Conservation (phyloP, 768 basidiomycete species). For the Collybiopsis luxurians region DNA sequence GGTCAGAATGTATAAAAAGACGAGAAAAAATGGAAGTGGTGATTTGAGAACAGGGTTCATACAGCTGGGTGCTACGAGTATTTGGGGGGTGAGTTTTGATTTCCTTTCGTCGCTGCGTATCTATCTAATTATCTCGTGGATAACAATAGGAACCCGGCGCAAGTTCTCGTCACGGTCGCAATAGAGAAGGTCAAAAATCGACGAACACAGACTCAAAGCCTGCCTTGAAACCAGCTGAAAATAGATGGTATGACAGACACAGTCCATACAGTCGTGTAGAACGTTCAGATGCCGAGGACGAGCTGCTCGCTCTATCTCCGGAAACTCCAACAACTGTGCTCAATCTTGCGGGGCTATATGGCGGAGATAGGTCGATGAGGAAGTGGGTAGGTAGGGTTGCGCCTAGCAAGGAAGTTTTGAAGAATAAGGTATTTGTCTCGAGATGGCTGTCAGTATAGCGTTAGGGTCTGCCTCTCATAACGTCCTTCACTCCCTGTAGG, state of each 20-base stretch:
- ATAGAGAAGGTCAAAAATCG: no score
- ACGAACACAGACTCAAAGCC: slow-evolving; percentile 10
- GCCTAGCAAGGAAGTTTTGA: slow-evolving; percentile 51
- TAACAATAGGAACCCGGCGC: not conserved
- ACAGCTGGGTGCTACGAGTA: slow-evolving; percentile 58
- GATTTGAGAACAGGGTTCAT: slow-evolving; percentile 40
- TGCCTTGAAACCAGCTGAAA: slow-evolving; percentile 10
- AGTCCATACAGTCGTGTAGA: slow-evolving; percentile 41
- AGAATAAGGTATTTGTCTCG: slow-evolving; percentile 36
- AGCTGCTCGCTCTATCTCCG: slow-evolving; percentile 45
- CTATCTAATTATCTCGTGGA: not conserved
- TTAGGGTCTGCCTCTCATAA: no score
- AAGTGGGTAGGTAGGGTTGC: slow-evolving; percentile 57
- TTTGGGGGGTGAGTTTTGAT: slow-evolving; percentile 51
- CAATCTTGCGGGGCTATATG: slow-evolving; percentile 64
- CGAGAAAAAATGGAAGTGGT: slow-evolving; percentile 21
- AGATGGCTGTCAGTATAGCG: not conserved
- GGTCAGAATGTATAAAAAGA: slow-evolving; percentile 42
- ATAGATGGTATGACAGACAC: slow-evolving; percentile 51
- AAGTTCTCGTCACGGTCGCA: not conserved
- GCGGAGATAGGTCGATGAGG: slow-evolving; percentile 43
- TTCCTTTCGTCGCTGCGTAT: not conserved
- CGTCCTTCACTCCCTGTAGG: slow-evolving; percentile 28
- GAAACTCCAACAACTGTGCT: slow-evolving; percentile 49
- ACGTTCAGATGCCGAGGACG: slow-evolving; percentile 51